Base-by-base conservation (phyloP, 2,329 filamentous ascomycete genomes). In the Colletotrichum eremochloae region DNA sequence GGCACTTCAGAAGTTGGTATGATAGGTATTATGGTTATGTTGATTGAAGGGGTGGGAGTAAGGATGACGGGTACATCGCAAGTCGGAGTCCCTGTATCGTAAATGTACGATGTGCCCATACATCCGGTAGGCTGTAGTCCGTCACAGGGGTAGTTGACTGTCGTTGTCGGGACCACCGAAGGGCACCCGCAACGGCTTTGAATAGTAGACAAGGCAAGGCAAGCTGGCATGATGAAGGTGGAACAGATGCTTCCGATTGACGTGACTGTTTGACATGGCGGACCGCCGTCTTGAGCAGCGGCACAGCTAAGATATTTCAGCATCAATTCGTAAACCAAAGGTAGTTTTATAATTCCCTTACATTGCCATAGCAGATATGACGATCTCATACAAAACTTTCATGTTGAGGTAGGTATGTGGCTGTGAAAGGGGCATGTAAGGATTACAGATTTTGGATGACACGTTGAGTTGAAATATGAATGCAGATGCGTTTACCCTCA, bases 161-260 rank as follows among this genome's bases (percentile, higher is more conserved):
- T 78, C 5, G 58, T 60, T 3, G 75, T 78, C 20, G 77, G 67
- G 9, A 78, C 65, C 2, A 46, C 48, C 3, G 67, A 71, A 4
- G 78, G 76, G 66, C 78, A 80, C 14, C 71, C 74, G 62, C 78
- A 79, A 3, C 75, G 75, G 14, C 75, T 65, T 29, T 58, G 62
- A 46, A 79, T 68, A 2, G 67, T 67, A 9, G 63, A 63, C 15
- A 76, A 55, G 36, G 62, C 40, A 36, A 77, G 73, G 52, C 78
- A 79, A 8, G 72, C 71, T n/a, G 58, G 42, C 29, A 67, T 44
- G 5, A 63, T 20, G 50, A 75, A 69, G 2, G 71, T 70, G 14
- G 67, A 33, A 48, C 62, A 74, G 29, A 69, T 48, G 20, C 53
- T n/a, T 0, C 71, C 71, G 9, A 71, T 77, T 18, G 71, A 74